phyloP scores from a whole-genome alignment of 1,284 basidiomycete species.

The Pyrrhoderma noxium region DNA sequence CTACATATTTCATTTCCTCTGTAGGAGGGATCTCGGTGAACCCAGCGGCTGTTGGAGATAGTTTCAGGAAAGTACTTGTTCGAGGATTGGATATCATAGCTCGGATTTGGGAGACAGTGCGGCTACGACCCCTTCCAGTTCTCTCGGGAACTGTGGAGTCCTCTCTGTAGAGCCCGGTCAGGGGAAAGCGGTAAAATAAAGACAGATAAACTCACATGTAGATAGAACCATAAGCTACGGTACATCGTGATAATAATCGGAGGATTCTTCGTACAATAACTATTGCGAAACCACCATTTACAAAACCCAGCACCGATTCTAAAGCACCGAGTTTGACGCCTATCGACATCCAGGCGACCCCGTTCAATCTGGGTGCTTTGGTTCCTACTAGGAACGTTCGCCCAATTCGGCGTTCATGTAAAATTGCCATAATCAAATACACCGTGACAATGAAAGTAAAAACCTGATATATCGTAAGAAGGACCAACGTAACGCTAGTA shows the following conservation, averaged over 20 bases:
- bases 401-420: conserved; percentile 48
- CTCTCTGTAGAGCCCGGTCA: not conserved
- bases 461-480: conserved; percentile 50
- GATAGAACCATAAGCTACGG: conserved; percentile 50
- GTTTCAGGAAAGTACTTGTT: conserved; percentile 44
- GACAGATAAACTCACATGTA: conserved; percentile 43
- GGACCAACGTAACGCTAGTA: conserved; percentile 48
- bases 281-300: conserved; percentile 41
- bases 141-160: conserved; percentile 3
- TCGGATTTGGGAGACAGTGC: conserved; percentile 24
- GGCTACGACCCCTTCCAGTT: conserved; percentile 3
- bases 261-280: conserved; percentile 50
- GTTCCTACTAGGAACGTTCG: conserved; percentile 22
- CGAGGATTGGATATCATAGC: conserved; percentile 49
- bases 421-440: conserved; percentile 44
- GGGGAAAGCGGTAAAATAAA: not conserved
- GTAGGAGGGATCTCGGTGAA: conserved; percentile 27
- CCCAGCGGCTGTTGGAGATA: conserved; percentile 36
- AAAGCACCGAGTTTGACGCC: conserved; percentile 55
- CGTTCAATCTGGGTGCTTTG: conserved; percentile 45
- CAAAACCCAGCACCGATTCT: conserved; percentile 62
- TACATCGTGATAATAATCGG: conserved; percentile 44
- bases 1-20: conserved; percentile 9
- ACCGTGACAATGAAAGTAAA: conserved; percentile 50
- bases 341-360: conserved; percentile 53